Conservation (phyloP, 2,329 filamentous ascomycete species). For the Pochonia chlamydosporia region DNA sequence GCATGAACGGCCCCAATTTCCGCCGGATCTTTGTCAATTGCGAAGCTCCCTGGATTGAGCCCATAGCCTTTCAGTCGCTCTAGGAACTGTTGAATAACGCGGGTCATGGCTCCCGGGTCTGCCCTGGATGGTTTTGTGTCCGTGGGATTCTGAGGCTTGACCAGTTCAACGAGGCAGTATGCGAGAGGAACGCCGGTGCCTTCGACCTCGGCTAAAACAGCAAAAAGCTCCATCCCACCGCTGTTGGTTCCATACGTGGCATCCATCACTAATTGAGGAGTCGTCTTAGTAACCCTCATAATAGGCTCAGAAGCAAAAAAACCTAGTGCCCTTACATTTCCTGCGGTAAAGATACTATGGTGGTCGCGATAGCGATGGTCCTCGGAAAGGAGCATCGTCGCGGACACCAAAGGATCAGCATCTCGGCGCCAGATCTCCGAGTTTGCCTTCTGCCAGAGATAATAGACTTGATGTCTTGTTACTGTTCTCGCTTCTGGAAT, state of each 20-base stretch:
- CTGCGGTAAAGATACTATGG: background rate
- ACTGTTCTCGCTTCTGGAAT: too few relatives aligned
- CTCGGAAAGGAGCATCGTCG: too few relatives aligned
- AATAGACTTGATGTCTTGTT: too few relatives aligned
- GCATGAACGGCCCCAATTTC: too few relatives aligned
- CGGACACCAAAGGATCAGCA: too few relatives aligned
- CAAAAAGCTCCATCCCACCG: background rate
- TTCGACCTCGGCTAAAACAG: background rate
- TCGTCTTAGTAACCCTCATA: background rate
- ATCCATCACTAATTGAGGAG: background rate
- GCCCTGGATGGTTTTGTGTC: background rate
- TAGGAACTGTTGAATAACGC: background rate
- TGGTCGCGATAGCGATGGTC: background rate
- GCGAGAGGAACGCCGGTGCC: background rate
- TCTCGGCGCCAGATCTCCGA: too few relatives aligned
- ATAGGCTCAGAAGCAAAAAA: background rate
- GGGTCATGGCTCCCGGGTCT: background rate
- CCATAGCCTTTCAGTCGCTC: too few relatives aligned
- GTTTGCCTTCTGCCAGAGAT: too few relatives aligned
- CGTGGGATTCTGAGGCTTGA: too few relatives aligned
- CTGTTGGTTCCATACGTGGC: background rate
- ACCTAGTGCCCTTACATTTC: too few relatives aligned
- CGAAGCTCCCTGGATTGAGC: too few relatives aligned
- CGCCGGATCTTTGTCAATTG: too few relatives aligned
- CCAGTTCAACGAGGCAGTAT: background rate